Evolutionary conservation across 2,329 filamentous ascomycete genomes (phyloP).

Genomic region (Talaromyces sp.): DNA sequence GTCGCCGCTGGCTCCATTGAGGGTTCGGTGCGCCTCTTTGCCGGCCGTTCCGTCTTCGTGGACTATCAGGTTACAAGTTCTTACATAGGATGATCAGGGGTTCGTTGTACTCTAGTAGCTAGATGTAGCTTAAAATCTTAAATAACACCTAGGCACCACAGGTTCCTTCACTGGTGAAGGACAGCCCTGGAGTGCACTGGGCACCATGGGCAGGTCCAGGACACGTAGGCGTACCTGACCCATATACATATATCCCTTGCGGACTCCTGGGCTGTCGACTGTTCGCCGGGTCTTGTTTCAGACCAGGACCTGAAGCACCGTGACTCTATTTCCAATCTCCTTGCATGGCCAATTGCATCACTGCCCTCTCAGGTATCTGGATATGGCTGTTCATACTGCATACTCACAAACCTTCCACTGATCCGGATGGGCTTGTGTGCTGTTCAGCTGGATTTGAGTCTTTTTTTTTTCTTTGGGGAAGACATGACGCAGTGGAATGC

Average conservation of each 20-base stretch:
- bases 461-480: not conserved
- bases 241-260: slow-evolving; percentile 28
- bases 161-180: too few species aligned
- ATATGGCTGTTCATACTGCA: too few species aligned
- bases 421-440: too few species aligned
- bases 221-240: slow-evolving; percentile 23
- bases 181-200: too few species aligned
- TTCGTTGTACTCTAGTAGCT: not conserved
- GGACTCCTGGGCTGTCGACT: too few species aligned
- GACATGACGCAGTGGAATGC: slow-evolving; percentile 25
- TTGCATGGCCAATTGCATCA: slow-evolving; percentile 23
- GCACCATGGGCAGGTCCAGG: too few species aligned
- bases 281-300: too few species aligned
- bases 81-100: not conserved
- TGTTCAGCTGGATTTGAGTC: not conserved
- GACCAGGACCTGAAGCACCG: not conserved
- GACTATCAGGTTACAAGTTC: not conserved
- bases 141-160: too few species aligned
- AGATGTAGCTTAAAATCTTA: too few species aligned
- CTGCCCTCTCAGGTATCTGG: not conserved
- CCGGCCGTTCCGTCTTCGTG: not conserved
- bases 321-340: slow-evolving; percentile 8
- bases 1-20: not conserved
- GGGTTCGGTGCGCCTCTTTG: slow-evolving; percentile 3
- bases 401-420: too few species aligned